Conservation (phyloP, 805 yeast species). For the Metschnikowia chrysomelidarum region DNA sequence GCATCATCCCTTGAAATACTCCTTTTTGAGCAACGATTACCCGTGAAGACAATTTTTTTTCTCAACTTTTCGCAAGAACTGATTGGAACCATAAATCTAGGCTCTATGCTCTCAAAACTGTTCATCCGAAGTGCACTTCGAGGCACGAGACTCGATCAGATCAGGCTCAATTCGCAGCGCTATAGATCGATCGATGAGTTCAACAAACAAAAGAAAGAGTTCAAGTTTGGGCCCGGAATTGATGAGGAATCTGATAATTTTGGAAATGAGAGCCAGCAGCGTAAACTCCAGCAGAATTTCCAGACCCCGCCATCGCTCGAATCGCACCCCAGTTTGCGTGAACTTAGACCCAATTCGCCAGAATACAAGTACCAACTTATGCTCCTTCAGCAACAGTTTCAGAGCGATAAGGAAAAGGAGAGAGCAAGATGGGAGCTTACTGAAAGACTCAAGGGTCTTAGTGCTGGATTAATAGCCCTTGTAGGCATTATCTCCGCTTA, state of each 20-base stretch:
- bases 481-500: conserved; percentile 40
- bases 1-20: background rate
- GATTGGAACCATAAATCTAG: too few species aligned
- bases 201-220: conserved; percentile 33
- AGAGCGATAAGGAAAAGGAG: conserved; percentile 26
- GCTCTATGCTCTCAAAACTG: conserved; percentile 5
- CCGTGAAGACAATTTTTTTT: too few species aligned
- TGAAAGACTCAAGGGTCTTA: conserved; percentile 45
- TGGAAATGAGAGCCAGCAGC: conserved; percentile 8
- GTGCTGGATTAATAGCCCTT: conserved; percentile 41
- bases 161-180: conserved; percentile 6
- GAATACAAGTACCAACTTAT: conserved; percentile 36
- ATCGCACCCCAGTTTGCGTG: conserved; percentile 26
- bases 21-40: background rate
- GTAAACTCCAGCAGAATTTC: conserved; percentile 4
- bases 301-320: conserved; percentile 5
- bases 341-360: conserved; percentile 30
- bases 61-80: too few species aligned
- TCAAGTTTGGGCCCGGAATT: conserved; percentile 24
- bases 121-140: conserved; percentile 1
- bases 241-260: conserved; percentile 4
- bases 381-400: conserved; percentile 27
- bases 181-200: conserved; percentile 33
- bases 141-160: conserved; percentile 1
- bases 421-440: conserved; percentile 35